Evolutionary conservation across 2,329 filamentous ascomycete species (phyloP).

Genomic region (Alternaria metachromatica): DNA sequence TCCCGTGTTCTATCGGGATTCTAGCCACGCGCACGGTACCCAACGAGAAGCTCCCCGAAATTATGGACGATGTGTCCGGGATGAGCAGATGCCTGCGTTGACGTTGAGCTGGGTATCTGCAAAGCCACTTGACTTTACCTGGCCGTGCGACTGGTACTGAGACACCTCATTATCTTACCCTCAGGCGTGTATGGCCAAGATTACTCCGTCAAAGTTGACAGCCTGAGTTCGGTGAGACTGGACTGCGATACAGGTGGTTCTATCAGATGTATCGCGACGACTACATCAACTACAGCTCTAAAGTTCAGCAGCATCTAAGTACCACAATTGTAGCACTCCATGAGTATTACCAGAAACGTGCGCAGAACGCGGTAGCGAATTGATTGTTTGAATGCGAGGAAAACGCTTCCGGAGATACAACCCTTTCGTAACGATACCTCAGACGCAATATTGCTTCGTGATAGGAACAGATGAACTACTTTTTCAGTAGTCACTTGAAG

Average conservation of each 20-base stretch:
- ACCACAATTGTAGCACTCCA: background rate
- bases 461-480: background rate
- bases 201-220: background rate
- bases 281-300: background rate
- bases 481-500: fast-evolving
- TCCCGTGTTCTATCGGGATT: background rate
- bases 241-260: background rate
- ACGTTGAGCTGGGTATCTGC: background rate
- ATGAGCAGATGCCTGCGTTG: background rate
- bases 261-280: background rate
- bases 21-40: background rate
- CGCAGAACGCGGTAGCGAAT: background rate
- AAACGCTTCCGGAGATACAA: background rate
- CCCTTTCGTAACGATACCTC: fast-evolving
- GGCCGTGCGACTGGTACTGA: background rate
- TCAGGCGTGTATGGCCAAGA: background rate
- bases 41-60: background rate
- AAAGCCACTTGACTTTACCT: background rate
- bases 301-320: background rate
- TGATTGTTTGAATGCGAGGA: background rate
- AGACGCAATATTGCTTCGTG: background rate
- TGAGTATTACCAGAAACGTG: background rate
- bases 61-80: background rate
- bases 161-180: background rate
- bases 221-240: background rate